Evolutionary conservation across 495 filamentous ascomycete species (phyloP), one percentile per base, ranked within the genome.

Genomic region (Tuber indicum): DNA sequence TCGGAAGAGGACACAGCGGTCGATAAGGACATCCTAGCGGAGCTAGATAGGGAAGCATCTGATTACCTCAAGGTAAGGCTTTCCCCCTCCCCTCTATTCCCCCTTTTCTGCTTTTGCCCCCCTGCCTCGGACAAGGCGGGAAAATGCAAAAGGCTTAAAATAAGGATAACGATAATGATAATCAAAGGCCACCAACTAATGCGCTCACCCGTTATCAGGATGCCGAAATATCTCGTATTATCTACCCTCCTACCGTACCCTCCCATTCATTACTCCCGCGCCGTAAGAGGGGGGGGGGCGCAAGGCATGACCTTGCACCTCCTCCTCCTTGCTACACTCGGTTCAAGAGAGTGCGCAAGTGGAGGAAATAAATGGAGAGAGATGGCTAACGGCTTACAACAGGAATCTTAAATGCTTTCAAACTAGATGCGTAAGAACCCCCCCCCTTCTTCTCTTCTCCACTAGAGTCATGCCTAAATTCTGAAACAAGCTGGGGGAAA

Each of bases 141-240:
- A 32, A 62, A 66, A 16, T 7, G 14, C 14, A 36, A 66, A 66
- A 19, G 58, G 26, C 71, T 26, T 74, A 10, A 66, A n/a, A 73
- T n/a, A 71, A 52, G 10, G 58, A 42, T 52, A 12, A 42, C 12
- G 23, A n/a, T 62, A n/a, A 52, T 52, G 21, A 44, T 58, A 72
- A 52, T 43, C 14, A 49, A 49, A 47, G 26, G 69, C 72, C 74
- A 32, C 44, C 70, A 32, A 66, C 75, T 79, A 71, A 76, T 78
- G 43, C 75, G 39, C 73, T 75, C 74, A 79, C 77, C 75, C 69
- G 58, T 66, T 78, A 74, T 41, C 78, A 97, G 92, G 96, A 98
- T 88, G 92, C 93, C 76, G 95, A 98, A 85, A 98, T 98, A 83
- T 93, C 94, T 82, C 93, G 95, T 71, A 82, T 72, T 49, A 36